Percentiles rank a stretch among this genome's conserved stretches.
Evolutionary conservation across 805 yeast species (phyloP).

Genomic region (Candida dajiaensis): DNA sequence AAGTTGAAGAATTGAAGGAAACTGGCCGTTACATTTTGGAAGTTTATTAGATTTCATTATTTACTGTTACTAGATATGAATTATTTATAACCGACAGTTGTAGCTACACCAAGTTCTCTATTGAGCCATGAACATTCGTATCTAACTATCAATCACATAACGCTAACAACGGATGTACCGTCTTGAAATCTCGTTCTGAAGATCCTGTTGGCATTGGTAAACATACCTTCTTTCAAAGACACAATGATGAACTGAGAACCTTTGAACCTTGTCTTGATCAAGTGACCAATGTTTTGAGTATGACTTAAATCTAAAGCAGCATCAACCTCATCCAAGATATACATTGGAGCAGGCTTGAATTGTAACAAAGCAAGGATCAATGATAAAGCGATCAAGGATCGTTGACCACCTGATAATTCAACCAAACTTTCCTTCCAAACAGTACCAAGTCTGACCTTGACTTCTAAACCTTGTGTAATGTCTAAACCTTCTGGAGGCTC

Average conservation of each 20-base stretch:
- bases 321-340: conserved; percentile 94
- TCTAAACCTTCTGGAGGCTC: conserved; percentile 77
- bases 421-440: conserved; percentile 96
- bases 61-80: background rate
- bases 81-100: background rate
- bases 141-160: conserved; percentile 35
- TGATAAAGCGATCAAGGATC: conserved; percentile 90
- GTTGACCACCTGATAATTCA: conserved; percentile 94
- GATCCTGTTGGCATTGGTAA: conserved; percentile 91
- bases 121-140: background rate
- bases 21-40: conserved; percentile 87
- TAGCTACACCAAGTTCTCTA: background rate
- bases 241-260: conserved; percentile 97
- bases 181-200: conserved; percentile 93
- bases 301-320: conserved; percentile 97
- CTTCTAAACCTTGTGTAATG: conserved; percentile 85
- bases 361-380: conserved; percentile 87
- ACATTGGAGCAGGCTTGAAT: conserved; percentile 98
- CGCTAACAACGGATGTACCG: conserved; percentile 88
- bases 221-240: conserved; percentile 96
- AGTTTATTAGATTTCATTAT: conserved; percentile 54
- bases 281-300: conserved; percentile 95
- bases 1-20: conserved; percentile 91
- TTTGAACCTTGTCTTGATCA: conserved; percentile 90
- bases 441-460: conserved; percentile 80